Evolutionary conservation across 768 basidiomycete genomes (phyloP), one percentile per base, ranked within the genome.

Genomic region (Hydnum rufescens): DNA sequence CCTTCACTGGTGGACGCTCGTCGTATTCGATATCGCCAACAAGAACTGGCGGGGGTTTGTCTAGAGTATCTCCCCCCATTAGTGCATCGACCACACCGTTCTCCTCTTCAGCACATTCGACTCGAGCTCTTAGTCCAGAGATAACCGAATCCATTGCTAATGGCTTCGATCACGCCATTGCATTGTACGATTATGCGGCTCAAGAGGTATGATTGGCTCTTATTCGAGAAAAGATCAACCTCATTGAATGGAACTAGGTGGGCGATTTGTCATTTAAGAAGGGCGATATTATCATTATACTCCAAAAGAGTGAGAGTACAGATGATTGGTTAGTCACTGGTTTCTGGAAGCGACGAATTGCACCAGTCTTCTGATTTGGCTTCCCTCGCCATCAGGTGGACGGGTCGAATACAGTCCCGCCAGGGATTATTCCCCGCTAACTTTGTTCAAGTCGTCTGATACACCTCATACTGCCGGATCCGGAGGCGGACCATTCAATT

Each of bases 341-440:
- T 6, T 16, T 16, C 23, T 8, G 6, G 8, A 8, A 8, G 8
- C 6, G 28, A 47, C 44, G 8, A 8, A 8, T 25, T 13, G 44
- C 6, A 47, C 44, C 8, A 39, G 8, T 8, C 8, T 39, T 8
- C 34, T 39, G 34, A 39, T 19, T 39, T 8, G 6, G 13, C 8
- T 16, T 47, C 8, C 8, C 6, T 26, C 25, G 6, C 25, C 6
- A 16, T 6, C 23, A 47, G 44, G 44, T 50, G 55, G 55, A 56
- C 54, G 19, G 55, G 55, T 2, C 13, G 32, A 3, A 5, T 56
- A 4, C 42, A 57, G 18, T 32, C 34, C 5, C 23, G 49, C 22
- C 42, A 5, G 26, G 55, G 55, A 6, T 44, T 56, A 8, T 56
- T 56, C 54, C 55, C 55, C 30, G 55, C 55, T 2, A 56, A 56